phyloP scores from a whole-genome alignment of 257 asterid genomes.

The Striga asiatica region DNA sequence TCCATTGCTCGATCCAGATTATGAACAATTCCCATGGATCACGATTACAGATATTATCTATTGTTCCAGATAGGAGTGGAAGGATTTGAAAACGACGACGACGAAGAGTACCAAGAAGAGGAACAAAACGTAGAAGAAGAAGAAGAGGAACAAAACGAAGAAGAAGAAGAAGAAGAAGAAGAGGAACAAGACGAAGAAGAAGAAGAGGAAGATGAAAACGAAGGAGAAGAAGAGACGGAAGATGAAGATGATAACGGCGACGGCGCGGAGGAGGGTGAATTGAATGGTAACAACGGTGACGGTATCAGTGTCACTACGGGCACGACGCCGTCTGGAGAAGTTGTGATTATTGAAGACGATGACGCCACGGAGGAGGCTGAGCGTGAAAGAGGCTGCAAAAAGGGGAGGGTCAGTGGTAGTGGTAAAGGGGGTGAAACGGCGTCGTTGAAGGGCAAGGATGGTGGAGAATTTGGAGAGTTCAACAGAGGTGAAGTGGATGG shows the following conservation, averaged over 20 bases:
- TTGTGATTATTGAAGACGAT: conserved; percentile 8
- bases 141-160: no score
- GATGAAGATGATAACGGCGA: conserved; percentile 4
- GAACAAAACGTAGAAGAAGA: no score
- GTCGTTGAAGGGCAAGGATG: conserved; percentile 15
- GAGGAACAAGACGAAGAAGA: background rate
- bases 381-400: conserved; percentile 13
- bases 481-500: conserved; percentile 64
- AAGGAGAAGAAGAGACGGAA: conserved; percentile 16
- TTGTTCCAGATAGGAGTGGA: no score
- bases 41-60: no score
- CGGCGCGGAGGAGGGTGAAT: no score
- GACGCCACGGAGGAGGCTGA: conserved; percentile 14
- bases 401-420: conserved; percentile 1
- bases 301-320: background rate
- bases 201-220: background rate
- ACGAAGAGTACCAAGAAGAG: no score
- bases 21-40: no score
- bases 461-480: conserved; percentile 23
- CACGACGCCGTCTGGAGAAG: conserved; percentile 18
- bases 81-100: no score
- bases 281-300: background rate
- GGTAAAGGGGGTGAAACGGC: conserved; percentile 13
- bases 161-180: background rate
- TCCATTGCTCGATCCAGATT: no score